Evolutionary conservation across 2,329 filamentous ascomycete genomes (phyloP).

Genomic region (Thielaviopsis populi): DNA sequence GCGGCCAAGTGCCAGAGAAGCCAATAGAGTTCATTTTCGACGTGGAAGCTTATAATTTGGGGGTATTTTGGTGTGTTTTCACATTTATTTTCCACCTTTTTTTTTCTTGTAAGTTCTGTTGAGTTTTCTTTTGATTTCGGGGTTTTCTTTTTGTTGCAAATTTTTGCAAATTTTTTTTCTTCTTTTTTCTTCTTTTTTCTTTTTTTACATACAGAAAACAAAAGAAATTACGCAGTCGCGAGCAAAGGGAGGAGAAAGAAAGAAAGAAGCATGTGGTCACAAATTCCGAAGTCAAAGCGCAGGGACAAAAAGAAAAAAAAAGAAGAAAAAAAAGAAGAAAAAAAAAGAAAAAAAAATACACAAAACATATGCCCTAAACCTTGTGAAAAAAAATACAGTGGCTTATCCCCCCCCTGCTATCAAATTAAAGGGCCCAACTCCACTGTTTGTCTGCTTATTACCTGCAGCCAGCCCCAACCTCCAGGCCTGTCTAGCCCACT

Average conservation of each 20-base stretch:
- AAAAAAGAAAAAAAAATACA: neutral
- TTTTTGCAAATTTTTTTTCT: neutral
- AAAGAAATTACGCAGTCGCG: slow-evolving; percentile 1
- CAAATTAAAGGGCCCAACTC: too few relatives aligned
- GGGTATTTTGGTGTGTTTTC: too few relatives aligned
- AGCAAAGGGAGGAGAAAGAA: neutral
- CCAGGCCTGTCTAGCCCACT: too few relatives aligned
- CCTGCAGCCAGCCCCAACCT: neutral
- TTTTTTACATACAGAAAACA: neutral
- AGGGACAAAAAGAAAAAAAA: neutral
- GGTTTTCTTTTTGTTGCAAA: too few relatives aligned
- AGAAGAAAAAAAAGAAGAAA: neutral
- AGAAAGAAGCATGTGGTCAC: too few relatives aligned
- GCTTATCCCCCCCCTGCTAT: neutral
- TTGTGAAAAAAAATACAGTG: neutral
- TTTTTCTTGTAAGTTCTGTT: too few relatives aligned
- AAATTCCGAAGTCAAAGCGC: neutral
- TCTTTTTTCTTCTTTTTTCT: neutral
- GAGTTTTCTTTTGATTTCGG: too few relatives aligned
- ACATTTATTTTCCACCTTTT: too few relatives aligned
- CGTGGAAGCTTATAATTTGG: too few relatives aligned
- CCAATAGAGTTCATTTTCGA: neutral
- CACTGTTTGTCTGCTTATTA: neutral
- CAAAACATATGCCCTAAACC: neutral
- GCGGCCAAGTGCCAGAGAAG: neutral